A percentile compares a stretch with the other conserved stretches of the same genome.
phyloP scores from a whole-genome alignment of 2,329 filamentous ascomycete genomes.

The Apiospora hydei region DNA sequence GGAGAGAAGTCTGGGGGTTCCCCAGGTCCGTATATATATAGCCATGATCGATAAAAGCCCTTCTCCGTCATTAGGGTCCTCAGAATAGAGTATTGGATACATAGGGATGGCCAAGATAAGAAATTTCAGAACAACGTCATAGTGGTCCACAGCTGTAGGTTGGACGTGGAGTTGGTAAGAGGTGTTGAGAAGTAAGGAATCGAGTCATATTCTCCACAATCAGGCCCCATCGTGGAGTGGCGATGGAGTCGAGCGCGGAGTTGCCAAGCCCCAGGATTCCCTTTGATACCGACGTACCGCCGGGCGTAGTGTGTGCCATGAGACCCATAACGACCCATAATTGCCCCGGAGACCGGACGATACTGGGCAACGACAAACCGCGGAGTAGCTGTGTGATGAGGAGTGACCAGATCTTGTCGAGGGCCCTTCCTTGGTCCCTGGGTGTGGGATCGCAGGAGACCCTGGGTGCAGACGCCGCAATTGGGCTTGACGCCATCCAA shows the following conservation, averaged over 20 bases:
- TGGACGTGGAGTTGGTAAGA: conserved; percentile 15
- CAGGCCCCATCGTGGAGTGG: conserved; percentile 22
- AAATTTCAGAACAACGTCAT: conserved; percentile 24
- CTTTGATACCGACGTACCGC: conserved; percentile 24
- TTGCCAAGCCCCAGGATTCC: conserved; percentile 16
- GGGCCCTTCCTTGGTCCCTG: conserved; percentile 6
- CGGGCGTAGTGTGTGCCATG: conserved; percentile 22
- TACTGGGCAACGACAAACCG: conserved; percentile 4
- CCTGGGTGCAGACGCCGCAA: neutral
- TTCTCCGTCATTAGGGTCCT: conserved; percentile 15
- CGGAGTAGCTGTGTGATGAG: conserved; percentile 15
- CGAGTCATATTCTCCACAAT: conserved; percentile 20
- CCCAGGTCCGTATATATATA: conserved; percentile 25
- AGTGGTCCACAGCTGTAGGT: conserved; percentile 13
- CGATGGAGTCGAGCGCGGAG: conserved; percentile 22
- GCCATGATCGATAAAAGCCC: neutral
- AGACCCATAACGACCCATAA: conserved; percentile 14
- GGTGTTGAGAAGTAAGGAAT: conserved; percentile 5
- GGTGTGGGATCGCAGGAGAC: conserved; percentile 7
- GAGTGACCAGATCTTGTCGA: neutral
- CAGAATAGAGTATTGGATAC: conserved; percentile 11
- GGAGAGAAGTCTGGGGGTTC: conserved; percentile 22
- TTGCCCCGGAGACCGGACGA: conserved; percentile 19
- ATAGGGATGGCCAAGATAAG: conserved; percentile 19
- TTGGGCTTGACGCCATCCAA: neutral